These are phyloP conservation scores for Hyaloscypha variabilis DNA, from an alignment of 495 filamentous ascomycete genomes.

Conservation along the genomic window DNA sequence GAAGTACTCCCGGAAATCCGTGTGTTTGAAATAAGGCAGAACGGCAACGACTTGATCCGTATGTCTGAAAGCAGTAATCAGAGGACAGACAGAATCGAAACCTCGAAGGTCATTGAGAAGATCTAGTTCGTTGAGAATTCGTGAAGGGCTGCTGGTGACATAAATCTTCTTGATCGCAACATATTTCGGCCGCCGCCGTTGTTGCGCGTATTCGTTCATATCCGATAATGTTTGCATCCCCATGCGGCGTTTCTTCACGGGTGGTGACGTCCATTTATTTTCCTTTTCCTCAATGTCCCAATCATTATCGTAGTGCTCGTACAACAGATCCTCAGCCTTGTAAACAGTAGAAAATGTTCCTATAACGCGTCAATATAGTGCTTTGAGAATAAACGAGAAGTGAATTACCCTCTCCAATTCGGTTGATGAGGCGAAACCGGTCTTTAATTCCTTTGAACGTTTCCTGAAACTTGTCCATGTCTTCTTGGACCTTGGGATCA, in stretches of 20 bases:
- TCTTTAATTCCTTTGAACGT: slow-evolving; percentile 82
- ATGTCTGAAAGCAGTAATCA: slow-evolving; percentile 93
- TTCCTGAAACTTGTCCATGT: slow-evolving; percentile 83
- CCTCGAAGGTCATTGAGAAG: slow-evolving; percentile 88
- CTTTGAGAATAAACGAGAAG: not conserved
- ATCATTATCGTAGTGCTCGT: slow-evolving; percentile 79
- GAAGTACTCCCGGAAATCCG: slow-evolving; percentile 96
- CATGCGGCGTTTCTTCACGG: slow-evolving; percentile 47
- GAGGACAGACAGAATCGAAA: slow-evolving; percentile 82
- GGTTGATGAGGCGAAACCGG: slow-evolving; percentile 87
- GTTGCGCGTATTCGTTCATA: slow-evolving; percentile 30
- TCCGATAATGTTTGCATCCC: slow-evolving; percentile 10
- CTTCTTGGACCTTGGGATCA: slow-evolving; percentile 72
- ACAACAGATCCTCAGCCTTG: slow-evolving; percentile 94
- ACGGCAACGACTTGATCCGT: slow-evolving; percentile 95
- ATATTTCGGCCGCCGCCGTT: slow-evolving; percentile 62
- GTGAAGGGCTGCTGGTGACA: slow-evolving; percentile 88
- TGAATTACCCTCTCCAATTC: slow-evolving; percentile 85
- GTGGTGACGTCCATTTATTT: slow-evolving; percentile 65
- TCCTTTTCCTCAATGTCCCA: slow-evolving; percentile 79
- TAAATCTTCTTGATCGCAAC: slow-evolving; percentile 99
- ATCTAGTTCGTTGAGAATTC: slow-evolving; percentile 96
- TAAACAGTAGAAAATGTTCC: slow-evolving; percentile 98
- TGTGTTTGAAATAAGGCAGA: slow-evolving; percentile 92
- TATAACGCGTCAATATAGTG: slow-evolving; percentile 37